Evolutionary conservation across 768 basidiomycete genomes (phyloP).

Genomic region (Suillus spraguei): DNA sequence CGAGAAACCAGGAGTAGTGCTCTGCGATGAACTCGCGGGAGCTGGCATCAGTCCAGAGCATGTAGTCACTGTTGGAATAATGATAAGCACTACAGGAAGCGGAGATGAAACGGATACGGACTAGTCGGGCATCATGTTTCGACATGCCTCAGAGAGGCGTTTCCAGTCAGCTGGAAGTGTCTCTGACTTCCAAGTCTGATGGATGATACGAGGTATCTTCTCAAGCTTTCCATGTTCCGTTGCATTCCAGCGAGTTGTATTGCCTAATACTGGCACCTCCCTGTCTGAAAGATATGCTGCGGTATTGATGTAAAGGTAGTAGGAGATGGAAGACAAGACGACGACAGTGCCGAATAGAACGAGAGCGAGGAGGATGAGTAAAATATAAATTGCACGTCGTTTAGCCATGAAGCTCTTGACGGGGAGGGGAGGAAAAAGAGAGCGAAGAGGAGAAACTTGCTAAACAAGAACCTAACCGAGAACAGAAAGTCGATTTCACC

Average conservation of each 20-base stretch:
- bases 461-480: constrained; percentile 8
- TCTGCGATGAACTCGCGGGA: constrained; percentile 89
- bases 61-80: constrained; percentile 73
- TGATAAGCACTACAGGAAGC: constrained; percentile 16
- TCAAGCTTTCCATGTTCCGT: constrained; percentile 64
- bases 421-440: constrained; percentile 2
- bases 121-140: constrained; percentile 96
- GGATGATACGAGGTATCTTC: constrained; percentile 88
- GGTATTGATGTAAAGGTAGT: constrained; percentile 82
- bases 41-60: constrained; percentile 93
- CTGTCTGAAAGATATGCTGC: constrained; percentile 78
- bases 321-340: constrained; percentile 90
- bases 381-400: constrained; percentile 46
- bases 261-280: constrained; percentile 65
- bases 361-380: constrained; percentile 64
- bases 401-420: constrained; percentile 38
- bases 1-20: constrained; percentile 90
- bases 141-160: constrained; percentile 78
- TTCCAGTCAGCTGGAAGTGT: constrained; percentile 83
- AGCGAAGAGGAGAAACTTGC: constrained; percentile 8
- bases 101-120: constrained; percentile 45
- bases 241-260: constrained; percentile 63
- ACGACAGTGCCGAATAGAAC: constrained; percentile 86
- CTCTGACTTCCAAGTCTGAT: constrained; percentile 98
- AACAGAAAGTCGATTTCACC: constrained; percentile 4